Conservation (phyloP, 164 flowering plant genomes). For the Umbilicus rupestris region DNA sequence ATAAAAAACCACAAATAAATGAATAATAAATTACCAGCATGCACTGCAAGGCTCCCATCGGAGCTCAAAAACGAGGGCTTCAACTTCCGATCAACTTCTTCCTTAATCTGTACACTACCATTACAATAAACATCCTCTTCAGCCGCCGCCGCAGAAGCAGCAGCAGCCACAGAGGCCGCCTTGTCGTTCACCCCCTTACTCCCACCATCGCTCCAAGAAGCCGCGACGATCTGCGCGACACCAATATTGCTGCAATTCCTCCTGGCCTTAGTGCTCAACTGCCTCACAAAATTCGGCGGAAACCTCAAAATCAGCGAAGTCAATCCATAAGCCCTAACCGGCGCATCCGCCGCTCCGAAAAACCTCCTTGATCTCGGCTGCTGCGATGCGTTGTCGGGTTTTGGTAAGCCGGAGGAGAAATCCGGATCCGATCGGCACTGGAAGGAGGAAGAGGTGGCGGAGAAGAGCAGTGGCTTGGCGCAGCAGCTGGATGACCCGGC, state of each 20-base stretch:
- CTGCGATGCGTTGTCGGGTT: constrained; percentile 4
- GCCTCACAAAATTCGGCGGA: constrained; percentile 88
- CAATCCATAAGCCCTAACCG: constrained; percentile 14
- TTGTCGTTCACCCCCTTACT: constrained; percentile 17
- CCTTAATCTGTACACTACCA: constrained; percentile 32
- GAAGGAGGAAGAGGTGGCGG: constrained; percentile 42
- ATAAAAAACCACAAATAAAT: too few relatives aligned
- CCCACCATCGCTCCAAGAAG: constrained; percentile 54
- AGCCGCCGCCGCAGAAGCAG: constrained; percentile 20
- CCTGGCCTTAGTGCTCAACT: constrained; percentile 81
- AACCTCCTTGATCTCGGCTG: background rate
- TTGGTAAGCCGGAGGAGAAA: constrained; percentile 23
- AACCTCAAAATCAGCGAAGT: constrained; percentile 61
- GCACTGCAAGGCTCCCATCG: constrained; percentile 79
- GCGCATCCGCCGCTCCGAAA: background rate
- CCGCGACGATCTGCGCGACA: constrained; percentile 87
- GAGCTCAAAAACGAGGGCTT: constrained; percentile 48
- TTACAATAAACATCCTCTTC: constrained; percentile 16
- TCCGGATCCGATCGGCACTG: constrained; percentile 65
- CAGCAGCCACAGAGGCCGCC: constrained; percentile 19
- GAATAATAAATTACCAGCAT: constrained; percentile 88
- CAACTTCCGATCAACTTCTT: constrained; percentile 22
- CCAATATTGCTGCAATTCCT: constrained; percentile 97
- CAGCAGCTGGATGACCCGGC: background rate
- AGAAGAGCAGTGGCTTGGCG: constrained; percentile 10